Conservation (phyloP, 208 protist species). For the Trypanosoma cruzi region DNA sequence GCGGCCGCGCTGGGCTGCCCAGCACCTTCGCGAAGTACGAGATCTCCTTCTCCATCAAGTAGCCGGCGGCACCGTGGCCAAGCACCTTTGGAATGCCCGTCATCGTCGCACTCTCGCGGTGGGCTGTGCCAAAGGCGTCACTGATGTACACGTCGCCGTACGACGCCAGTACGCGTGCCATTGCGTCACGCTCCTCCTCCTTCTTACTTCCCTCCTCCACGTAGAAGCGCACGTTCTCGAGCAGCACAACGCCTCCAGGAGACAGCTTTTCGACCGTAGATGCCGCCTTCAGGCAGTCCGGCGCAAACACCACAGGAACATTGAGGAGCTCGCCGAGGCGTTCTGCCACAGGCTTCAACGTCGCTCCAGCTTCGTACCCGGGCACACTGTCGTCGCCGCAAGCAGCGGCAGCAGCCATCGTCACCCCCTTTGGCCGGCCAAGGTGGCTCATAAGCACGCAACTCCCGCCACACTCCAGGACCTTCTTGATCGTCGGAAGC, state of each 20-base stretch:
- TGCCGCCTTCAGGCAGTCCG: slow-evolving; percentile 33
- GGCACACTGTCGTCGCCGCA: slow-evolving; percentile 6
- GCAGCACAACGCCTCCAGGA: slow-evolving; percentile 94
- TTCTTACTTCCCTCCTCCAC: too few species aligned
- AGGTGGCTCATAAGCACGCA: slow-evolving; percentile 93
- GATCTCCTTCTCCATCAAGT: too few species aligned
- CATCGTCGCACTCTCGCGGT: too few species aligned
- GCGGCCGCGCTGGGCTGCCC: too few species aligned
- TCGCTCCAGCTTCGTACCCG: slow-evolving; percentile 54
- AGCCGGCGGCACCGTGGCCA: too few species aligned
- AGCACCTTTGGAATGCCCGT: too few species aligned
- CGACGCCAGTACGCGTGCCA: too few species aligned
- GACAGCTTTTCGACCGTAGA: slow-evolving; percentile 21
- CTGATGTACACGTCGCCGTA: too few species aligned
- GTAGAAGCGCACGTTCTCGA: too few species aligned
- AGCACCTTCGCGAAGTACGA: too few species aligned
- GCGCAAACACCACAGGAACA: slow-evolving; percentile 30
- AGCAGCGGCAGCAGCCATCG: slow-evolving; percentile 9
- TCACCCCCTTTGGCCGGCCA: slow-evolving; percentile 93
- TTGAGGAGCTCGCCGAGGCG: slow-evolving; percentile 68
- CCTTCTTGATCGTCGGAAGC: slow-evolving; percentile 93
- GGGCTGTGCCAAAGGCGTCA: too few species aligned
- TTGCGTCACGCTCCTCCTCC: too few species aligned
- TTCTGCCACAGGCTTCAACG: slow-evolving; percentile 82
- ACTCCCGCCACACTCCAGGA: slow-evolving; percentile 32